Percentiles rank a stretch among this genome's conserved stretches.
phyloP scores from a whole-genome alignment of 805 yeast genomes.

The Lachancea cidri region DNA sequence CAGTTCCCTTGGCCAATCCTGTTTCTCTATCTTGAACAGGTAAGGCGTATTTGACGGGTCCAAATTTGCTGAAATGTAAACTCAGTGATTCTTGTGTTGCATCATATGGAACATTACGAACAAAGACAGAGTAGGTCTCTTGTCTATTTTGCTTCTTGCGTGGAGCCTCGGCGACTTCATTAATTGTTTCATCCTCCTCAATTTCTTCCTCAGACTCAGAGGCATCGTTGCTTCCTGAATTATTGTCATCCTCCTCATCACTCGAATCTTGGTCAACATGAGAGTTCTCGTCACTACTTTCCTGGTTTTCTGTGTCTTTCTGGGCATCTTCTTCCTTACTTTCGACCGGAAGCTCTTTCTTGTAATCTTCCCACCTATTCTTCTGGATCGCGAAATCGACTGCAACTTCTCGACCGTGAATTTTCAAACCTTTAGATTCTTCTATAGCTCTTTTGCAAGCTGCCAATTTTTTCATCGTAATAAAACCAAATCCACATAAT shows the following conservation, averaged over 20 bases:
- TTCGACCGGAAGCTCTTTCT: constrained; percentile 39
- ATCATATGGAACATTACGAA: constrained; percentile 92
- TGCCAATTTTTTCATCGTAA: constrained; percentile 74
- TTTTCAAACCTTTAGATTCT: constrained; percentile 65
- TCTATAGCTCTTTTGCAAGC: constrained; percentile 81
- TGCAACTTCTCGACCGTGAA: constrained; percentile 86
- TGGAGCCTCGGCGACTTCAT: constrained; percentile 30
- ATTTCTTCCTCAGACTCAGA: constrained; percentile 34
- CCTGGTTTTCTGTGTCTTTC: constrained; percentile 36
- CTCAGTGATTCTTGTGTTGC: constrained; percentile 74
- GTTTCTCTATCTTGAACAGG: constrained; percentile 86
- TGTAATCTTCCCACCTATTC: constrained; percentile 66
- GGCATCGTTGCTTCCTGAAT: constrained; percentile 27
- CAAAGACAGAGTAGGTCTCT: constrained; percentile 71
- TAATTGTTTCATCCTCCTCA: constrained; percentile 25
- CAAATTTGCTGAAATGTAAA: constrained; percentile 77
- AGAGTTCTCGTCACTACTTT: constrained; percentile 36
- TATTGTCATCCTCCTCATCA: constrained; percentile 35
- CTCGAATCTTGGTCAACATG: constrained; percentile 22
- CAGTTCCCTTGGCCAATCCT: constrained; percentile 89
- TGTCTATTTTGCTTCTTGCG: constrained; percentile 50
- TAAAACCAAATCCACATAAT: constrained; percentile 93
- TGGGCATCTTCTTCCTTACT: no score
- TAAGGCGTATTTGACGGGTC: constrained; percentile 84
- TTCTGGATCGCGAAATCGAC: constrained; percentile 93